A percentile compares a stretch with the other conserved stretches of the same genome.
Evolutionary conservation across 202 grass and related monocot genomes (phyloP).

Genomic region (Saccharum hybrid): DNA sequence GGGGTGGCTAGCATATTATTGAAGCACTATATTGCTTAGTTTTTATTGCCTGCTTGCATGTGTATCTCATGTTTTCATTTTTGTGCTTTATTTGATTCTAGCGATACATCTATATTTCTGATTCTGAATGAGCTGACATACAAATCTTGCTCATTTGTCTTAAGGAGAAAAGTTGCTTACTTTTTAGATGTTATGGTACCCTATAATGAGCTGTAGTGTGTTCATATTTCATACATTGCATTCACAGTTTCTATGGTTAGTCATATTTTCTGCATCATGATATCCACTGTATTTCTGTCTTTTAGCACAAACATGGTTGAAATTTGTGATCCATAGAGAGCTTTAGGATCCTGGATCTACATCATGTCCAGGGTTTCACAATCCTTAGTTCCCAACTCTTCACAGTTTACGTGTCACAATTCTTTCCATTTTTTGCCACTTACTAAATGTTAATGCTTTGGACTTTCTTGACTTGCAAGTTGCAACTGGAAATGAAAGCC

Average conservation of each 20-base stretch:
- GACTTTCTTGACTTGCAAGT: conserved; percentile 12
- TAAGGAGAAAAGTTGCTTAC: neutral
- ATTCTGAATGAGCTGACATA: neutral
- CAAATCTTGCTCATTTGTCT: conserved; percentile 4
- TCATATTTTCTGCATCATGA: conserved; percentile 20
- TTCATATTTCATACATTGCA: conserved; percentile 13
- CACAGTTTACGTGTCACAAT: neutral
- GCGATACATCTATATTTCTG: neutral
- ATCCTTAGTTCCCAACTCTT: neutral
- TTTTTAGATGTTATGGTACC: conserved; percentile 1
- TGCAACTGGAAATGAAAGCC: conserved; percentile 1
- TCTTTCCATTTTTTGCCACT: neutral
- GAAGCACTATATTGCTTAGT: neutral
- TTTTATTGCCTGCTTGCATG: conserved; percentile 19
- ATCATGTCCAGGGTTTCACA: neutral
- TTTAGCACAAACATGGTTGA: neutral
- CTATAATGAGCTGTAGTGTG: conserved; percentile 4
- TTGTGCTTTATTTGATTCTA: conserved; percentile 29
- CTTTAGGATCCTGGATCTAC: neutral
- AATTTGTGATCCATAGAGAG: neutral
- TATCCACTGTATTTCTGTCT: conserved; percentile 17
- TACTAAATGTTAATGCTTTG: conserved; percentile 35
- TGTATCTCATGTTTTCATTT: neutral
- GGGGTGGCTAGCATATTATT: neutral
- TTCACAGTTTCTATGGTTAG: conserved; percentile 10